Evolutionary conservation across 768 basidiomycete genomes (phyloP).

Genomic region (Leucosporidium scottii): DNA sequence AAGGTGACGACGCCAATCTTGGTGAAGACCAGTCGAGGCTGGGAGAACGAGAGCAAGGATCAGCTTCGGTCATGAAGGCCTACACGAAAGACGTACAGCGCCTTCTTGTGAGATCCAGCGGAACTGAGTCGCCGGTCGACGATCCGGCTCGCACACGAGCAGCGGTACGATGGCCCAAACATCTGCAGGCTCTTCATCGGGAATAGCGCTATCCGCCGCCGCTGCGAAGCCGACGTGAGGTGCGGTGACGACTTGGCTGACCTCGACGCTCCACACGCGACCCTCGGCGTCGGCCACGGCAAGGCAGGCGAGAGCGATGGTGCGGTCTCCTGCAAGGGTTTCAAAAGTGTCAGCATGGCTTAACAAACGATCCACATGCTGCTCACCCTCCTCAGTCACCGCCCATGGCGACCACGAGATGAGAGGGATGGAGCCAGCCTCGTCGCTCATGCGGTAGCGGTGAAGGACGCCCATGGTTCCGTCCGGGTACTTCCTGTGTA

Average conservation of each 20-base stretch:
- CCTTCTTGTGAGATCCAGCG: not conserved
- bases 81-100: not conserved
- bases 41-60: not conserved
- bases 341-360: not conserved
- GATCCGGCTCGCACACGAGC: not conserved
- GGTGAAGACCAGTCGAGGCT: constrained; percentile 11
- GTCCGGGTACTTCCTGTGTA: not conserved
- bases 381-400: not conserved
- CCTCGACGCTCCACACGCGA: constrained; percentile 1
- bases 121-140: constrained; percentile 14
- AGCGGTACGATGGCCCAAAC: not conserved
- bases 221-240: not conserved
- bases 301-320: not conserved
- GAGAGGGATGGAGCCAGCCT: not conserved
- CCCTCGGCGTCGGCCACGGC: constrained; percentile 4
- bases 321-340: not conserved
- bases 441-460: not conserved
- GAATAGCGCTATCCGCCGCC: not conserved
- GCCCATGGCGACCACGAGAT: constrained; percentile 3
- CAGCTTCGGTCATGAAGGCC: not conserved
- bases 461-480: not conserved
- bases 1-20: constrained; percentile 20
- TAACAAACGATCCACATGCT: too few relatives aligned
- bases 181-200: not conserved
- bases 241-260: not conserved